Conservation (phyloP, 495 filamentous ascomycete genomes). For the Penicillium riverlandense region DNA sequence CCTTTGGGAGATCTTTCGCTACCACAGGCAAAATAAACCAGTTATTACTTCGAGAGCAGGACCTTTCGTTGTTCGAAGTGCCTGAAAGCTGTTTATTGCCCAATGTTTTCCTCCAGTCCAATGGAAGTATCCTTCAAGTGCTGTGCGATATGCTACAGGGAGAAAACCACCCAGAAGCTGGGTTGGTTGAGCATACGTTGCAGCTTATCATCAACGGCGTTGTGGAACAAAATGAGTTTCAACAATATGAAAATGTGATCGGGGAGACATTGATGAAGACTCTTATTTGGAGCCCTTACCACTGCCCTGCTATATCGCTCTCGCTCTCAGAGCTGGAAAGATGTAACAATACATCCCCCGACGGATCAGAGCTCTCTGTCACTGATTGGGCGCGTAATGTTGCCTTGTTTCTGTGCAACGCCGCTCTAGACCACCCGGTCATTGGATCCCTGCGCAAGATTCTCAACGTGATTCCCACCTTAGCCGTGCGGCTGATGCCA, state of each 20-base stretch:
- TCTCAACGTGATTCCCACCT: slow-evolving; percentile 51
- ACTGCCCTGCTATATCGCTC: slow-evolving; percentile 22
- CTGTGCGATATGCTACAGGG: slow-evolving; percentile 62
- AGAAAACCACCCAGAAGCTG: slow-evolving; percentile 54
- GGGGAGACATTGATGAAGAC: slow-evolving; percentile 31
- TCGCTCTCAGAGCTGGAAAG: slow-evolving; percentile 8
- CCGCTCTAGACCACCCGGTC: slow-evolving; percentile 54
- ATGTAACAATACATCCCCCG: slow-evolving; percentile 3
- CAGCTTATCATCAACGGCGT: slow-evolving; percentile 60
- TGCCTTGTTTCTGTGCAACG: slow-evolving; percentile 51
- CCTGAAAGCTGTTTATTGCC: neutral
- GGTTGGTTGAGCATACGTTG: slow-evolving; percentile 71
- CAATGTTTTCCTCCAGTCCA: slow-evolving; percentile 28
- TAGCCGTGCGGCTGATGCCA: slow-evolving; percentile 67
- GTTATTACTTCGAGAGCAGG: slow-evolving; percentile 33
- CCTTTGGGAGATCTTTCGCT: slow-evolving; percentile 78
- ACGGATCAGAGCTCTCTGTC: slow-evolving; percentile 13
- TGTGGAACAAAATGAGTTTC: slow-evolving; percentile 33
- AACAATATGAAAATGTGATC: slow-evolving; percentile 39
- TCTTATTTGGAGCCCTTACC: slow-evolving; percentile 39
- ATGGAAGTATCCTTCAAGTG: slow-evolving; percentile 49
- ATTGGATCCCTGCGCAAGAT: slow-evolving; percentile 57
- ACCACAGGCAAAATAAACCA: slow-evolving; percentile 56
- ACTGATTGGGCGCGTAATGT: slow-evolving; percentile 59
- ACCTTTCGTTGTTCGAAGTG: slow-evolving; percentile 17